phyloP scores from a whole-genome alignment of 139 green algal genomes.

The Volvox reticuliferus region DNA sequence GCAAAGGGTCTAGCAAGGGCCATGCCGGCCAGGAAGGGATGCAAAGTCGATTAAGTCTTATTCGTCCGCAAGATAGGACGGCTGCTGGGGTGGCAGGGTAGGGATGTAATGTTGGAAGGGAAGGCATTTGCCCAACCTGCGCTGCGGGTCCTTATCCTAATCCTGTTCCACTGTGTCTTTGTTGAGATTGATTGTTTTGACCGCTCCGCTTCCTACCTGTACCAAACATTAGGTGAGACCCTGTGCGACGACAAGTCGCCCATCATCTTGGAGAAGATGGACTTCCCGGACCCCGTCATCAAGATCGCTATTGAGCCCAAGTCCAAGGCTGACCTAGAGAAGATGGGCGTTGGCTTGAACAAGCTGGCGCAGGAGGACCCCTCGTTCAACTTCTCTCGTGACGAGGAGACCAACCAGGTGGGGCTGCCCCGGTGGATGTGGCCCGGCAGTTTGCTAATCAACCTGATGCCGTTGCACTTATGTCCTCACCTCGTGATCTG shows the following conservation, averaged over 20 bases:
- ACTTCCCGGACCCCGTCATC: slow-evolving; percentile 99
- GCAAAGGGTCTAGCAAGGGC: too few relatives aligned
- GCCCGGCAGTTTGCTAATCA: too few relatives aligned
- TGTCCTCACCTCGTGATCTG: too few relatives aligned
- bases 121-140: too few relatives aligned
- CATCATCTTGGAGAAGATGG: slow-evolving; percentile 99
- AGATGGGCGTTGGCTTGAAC: slow-evolving; percentile 95
- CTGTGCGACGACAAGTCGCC: slow-evolving; percentile 94
- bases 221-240: slow-evolving; percentile 83
- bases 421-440: too few relatives aligned
- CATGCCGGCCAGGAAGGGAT: too few relatives aligned
- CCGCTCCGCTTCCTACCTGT: neutral
- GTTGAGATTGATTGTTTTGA: neutral
- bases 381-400: slow-evolving; percentile 94
- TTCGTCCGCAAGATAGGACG: too few relatives aligned
- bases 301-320: slow-evolving; percentile 99
- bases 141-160: neutral
- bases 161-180: too few relatives aligned
- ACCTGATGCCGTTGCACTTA: too few relatives aligned
- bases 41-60: too few relatives aligned
- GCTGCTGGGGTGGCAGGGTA: too few relatives aligned
- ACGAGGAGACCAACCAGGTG: slow-evolving; percentile 95
- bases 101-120: too few relatives aligned
- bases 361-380: slow-evolving; percentile 99
- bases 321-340: slow-evolving; percentile 96